A percentile compares a stretch with the other conserved stretches of the same genome.
phyloP scores from a whole-genome alignment of 192 early-diverging fungal genomes.

The Umbelopsis isabellina region DNA sequence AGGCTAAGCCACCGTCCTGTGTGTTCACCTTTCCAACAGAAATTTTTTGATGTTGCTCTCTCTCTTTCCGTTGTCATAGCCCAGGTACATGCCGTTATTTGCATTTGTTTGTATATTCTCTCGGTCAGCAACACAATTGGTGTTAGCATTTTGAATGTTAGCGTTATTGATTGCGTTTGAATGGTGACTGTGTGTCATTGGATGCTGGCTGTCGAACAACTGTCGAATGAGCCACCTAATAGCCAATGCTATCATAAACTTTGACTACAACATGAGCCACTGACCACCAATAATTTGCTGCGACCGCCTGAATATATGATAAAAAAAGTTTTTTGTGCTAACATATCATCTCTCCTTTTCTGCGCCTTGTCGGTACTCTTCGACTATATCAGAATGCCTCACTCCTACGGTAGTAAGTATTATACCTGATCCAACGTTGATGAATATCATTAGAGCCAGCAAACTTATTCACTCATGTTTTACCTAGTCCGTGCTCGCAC shows the following conservation, averaged over 20 bases:
- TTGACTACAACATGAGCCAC: neutral
- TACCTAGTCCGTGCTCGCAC: conserved; percentile 87
- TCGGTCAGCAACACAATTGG: too few relatives aligned
- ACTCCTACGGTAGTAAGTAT: conserved; percentile 41
- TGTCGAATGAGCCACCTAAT: neutral
- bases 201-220: neutral
- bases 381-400: conserved; percentile 24
- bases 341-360: neutral
- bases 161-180: too few relatives aligned
- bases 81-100: conserved; percentile 5
- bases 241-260: neutral
- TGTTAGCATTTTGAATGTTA: too few relatives aligned
- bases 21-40: conserved; percentile 21
- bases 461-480: conserved; percentile 3
- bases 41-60: conserved; percentile 24
- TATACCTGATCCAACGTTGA: too few relatives aligned
- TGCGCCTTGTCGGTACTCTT: neutral
- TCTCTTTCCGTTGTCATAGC: conserved; percentile 28
- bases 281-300: neutral
- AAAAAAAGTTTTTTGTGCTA: neutral
- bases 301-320: too few relatives aligned
- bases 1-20: conserved; percentile 5
- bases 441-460: neutral
- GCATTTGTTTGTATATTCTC: too few relatives aligned
- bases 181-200: too few relatives aligned